A percentile compares a stretch with the other conserved stretches of the same genome.
Evolutionary conservation across 148 eudicot genomes (phyloP).

Genomic region (Chenopodium berlandieri): DNA sequence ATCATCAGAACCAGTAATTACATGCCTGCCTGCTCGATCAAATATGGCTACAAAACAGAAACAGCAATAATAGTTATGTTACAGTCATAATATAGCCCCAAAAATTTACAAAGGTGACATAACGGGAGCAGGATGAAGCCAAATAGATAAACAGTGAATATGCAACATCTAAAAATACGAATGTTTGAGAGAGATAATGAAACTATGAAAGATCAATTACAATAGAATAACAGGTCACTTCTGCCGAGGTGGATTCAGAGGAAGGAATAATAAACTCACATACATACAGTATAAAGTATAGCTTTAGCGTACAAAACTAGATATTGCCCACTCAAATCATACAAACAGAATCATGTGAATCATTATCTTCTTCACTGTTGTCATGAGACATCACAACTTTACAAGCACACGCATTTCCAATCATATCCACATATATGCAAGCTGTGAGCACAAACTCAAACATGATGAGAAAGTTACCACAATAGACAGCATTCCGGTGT

Average conservation of each 20-base stretch:
- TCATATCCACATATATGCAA: background rate
- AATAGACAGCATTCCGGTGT: slow-evolving; percentile 90
- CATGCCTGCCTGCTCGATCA: slow-evolving; percentile 87
- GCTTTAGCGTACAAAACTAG: background rate
- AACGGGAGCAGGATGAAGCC: background rate
- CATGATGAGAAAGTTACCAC: slow-evolving; percentile 50
- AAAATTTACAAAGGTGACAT: background rate
- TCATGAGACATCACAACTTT: background rate
- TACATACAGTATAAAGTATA: no score
- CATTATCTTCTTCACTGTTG: background rate
- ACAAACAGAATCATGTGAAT: background rate
- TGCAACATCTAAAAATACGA: background rate
- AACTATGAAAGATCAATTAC: no score
- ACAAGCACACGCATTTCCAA: background rate
- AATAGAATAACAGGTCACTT: no score
- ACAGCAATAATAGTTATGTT: background rate
- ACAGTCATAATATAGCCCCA: background rate
- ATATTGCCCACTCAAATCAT: slow-evolving; percentile 9
- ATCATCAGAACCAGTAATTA: slow-evolving; percentile 97
- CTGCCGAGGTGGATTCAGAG: no score
- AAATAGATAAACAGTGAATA: background rate
- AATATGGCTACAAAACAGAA: slow-evolving; percentile 74
- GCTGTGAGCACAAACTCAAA: slow-evolving; percentile 4
- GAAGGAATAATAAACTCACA: no score
- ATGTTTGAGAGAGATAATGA: background rate